Evolutionary conservation across 768 basidiomycete species (phyloP), one percentile per base, ranked within the genome.

Genomic region (Suillus hirtellus): DNA sequence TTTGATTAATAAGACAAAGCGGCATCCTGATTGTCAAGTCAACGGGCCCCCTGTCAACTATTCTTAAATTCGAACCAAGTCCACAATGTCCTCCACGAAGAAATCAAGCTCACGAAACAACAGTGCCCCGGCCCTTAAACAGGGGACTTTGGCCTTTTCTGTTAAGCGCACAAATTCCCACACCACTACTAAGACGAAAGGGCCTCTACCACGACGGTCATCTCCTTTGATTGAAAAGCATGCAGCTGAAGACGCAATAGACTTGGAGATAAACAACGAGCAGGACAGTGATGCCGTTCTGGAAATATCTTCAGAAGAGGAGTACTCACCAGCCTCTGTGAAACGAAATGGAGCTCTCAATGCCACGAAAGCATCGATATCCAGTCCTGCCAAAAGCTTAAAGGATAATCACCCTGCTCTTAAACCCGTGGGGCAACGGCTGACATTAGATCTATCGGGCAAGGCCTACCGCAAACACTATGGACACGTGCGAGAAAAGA

Each of bases 401-500:
- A 68, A 47, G 56, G 53, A 69, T 61, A 61, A 60, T 14, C 47
- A 56, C 1, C 21, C 62, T 27, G 55, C 44, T n/a, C 17, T 42
- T 17, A 34, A 35, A 40, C 44, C 52, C 19, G 64, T 12, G 27
- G 63, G 59, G 14, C 60, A 68, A 61, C 67, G 64, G 47, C 67
- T 69, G 56, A 67, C 37, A 21, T 75, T 81, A 8, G 78, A 82
- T 47, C 72, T 85, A 42, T 73, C 85, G 53, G 79, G 79, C 24
- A 85, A 83, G 60, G 79, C 74, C 59, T 93, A 86, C 78, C 76
- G 74, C n/a, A 78, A 79, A 59, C 75, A 86, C 21, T 81, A 82
- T 70, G 78, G 70, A 31, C 78, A 78, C 44, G 82, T 83, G 4
- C 80, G 68, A 62, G 66, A 62, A 77, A 83, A 81, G 69, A 89